Percentiles rank a stretch among this genome's conserved stretches.
These are phyloP conservation scores for Daedalea quercina DNA, from an alignment of 768 basidiomycete species.

Conservation along the genomic window DNA sequence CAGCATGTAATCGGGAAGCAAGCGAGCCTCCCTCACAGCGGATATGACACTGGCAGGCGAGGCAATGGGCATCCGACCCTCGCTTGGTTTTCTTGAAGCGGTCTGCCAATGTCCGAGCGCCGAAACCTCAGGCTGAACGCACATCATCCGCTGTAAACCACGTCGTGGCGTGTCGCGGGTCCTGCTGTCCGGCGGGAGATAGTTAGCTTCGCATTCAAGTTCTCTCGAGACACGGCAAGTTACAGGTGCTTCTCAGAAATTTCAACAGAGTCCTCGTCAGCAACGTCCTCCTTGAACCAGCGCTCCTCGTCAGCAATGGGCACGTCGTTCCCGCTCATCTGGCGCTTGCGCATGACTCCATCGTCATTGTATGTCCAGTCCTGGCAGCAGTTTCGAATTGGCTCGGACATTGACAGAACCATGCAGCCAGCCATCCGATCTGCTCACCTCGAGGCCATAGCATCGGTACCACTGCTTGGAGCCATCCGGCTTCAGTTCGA, in stretches of 20 bases:
- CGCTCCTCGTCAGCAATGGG: slow-evolving; percentile 37
- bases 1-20: not conserved
- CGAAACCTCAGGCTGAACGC: too few species aligned
- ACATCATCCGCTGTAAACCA: too few species aligned
- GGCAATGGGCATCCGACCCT: too few species aligned
- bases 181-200: not conserved
- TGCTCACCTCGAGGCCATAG: slow-evolving; percentile 38
- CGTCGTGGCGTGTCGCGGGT: too few species aligned
- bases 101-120: too few species aligned
- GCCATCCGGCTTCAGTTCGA: slow-evolving; percentile 33
- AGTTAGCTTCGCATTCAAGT: not conserved
- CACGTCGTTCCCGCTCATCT: slow-evolving; percentile 44
- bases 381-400: slow-evolving; percentile 15
- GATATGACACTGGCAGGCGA: too few species aligned
- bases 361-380: slow-evolving; percentile 49
- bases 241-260: slow-evolving; percentile 25
- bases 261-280: slow-evolving; percentile 30
- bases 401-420: too few species aligned
- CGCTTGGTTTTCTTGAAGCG: too few species aligned
- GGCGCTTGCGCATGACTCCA: slow-evolving; percentile 49
- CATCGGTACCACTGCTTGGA: slow-evolving; percentile 36
- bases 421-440: not conserved
- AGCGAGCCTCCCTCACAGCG: too few species aligned
- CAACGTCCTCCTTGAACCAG: slow-evolving; percentile 45
- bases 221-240: not conserved